Base-by-base conservation (phyloP, 169 alveolate species). In the Plasmodium relictum region DNA sequence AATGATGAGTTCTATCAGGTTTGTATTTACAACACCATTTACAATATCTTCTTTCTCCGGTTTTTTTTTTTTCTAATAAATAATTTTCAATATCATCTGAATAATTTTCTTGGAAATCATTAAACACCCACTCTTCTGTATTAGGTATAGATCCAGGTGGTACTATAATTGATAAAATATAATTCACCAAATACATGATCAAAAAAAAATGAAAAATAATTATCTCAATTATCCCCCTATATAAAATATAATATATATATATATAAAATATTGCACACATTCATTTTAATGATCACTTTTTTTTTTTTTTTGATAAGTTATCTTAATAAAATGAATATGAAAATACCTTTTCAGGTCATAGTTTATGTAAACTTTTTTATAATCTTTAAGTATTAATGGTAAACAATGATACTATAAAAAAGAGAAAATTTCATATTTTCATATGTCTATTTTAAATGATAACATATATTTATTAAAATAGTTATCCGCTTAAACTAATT, bases 131-230 rank as follows among this genome's bases (percentile, higher is more conserved):
- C 61, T 95, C 96, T n/a, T 89, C 88, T 12, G 96, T 93, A 78
- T 95, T 86, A 14, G 98, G 98, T 12, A 96, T 92, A 42, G 74
- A 66, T 9, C 98, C 98, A 24, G 98, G 98, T 31, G 93, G 71
- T 18, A 94, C 93, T 20, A 92, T 52, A 37, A 96, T 93, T 20
- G 97, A 93, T n/a, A 95, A 76, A 63, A 93, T 76, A 86, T 95
- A 96, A 88, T 94, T 93, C 48, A 95, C 54, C 26, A 96, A 44
- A 59, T 93, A 92, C 91, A 96, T 76, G 6, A 86, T 18, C 10
- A 92, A 83, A 37, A 87, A 52, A 39, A 95, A 56, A 63, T 92
- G 94, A 73, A 88, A 85, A 80, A 73, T 37, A 0, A 50, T 10
- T 12, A 88, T 42, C 22, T 78, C 88, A n/a, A 61, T 26, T 2